Conservation (phyloP, 371 early-diverging fungal genomes). For the Apophysomyces trapeziformis region DNA sequence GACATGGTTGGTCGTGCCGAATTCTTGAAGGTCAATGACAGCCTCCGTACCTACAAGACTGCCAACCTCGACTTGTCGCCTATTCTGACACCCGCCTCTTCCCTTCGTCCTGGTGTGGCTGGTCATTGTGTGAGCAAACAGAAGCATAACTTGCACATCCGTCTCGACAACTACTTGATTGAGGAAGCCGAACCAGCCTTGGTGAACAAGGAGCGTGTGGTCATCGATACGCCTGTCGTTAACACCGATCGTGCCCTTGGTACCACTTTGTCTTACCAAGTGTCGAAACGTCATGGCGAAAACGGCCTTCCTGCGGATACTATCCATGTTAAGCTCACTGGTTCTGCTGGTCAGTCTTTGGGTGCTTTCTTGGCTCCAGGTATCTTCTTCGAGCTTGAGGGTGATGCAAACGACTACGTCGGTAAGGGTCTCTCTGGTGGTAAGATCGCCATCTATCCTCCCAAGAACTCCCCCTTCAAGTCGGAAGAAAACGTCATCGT, state of each 20-base stretch:
- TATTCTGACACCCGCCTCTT: constrained; percentile 87
- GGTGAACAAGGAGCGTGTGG: constrained; percentile 60
- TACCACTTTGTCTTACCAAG: constrained; percentile 87
- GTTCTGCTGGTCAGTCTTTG: constrained; percentile 97
- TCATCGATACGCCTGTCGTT: constrained; percentile 71
- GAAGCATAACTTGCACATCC: constrained; percentile 1
- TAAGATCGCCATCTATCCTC: constrained; percentile 86
- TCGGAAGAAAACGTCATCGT: constrained; percentile 90
- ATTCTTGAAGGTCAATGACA: constrained; percentile 74
- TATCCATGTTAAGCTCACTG: constrained; percentile 82
- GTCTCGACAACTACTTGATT: constrained; percentile 59
- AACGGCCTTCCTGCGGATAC: constrained; percentile 85
- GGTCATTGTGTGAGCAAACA: constrained; percentile 72
- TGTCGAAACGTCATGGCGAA: constrained; percentile 83
- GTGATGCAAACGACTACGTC: constrained; percentile 97
- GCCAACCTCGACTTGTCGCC: constrained; percentile 85
- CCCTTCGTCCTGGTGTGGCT: constrained; percentile 86
- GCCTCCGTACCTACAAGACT: constrained; percentile 82
- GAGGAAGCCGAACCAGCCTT: constrained; percentile 80
- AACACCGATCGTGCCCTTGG: constrained; percentile 97
- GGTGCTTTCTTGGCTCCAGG: constrained; percentile 96
- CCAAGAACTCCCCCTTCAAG: constrained; percentile 76
- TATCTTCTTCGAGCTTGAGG: constrained; percentile 90
- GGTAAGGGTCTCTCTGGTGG: constrained; percentile 98
- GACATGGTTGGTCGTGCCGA: constrained; percentile 97